Base-by-base conservation (phyloP, 2,329 filamentous ascomycete genomes). In the Chaetothyriales sp. region DNA sequence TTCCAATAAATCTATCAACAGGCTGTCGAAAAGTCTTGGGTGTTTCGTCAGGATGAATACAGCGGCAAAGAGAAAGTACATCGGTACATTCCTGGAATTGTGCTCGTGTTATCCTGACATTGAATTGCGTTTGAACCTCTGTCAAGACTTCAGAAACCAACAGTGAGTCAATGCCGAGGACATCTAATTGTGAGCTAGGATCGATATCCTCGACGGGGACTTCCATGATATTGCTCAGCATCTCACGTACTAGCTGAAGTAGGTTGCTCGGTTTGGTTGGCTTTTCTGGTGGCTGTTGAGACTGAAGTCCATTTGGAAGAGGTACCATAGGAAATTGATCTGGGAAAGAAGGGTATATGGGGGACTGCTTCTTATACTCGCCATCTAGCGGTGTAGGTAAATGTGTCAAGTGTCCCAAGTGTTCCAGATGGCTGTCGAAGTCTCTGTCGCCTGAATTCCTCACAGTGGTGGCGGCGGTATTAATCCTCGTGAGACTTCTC, bases 141-240 rank as follows among this genome's bases (percentile, higher is more conserved):
- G 40, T 33, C 2, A 54, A 10, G 1, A 64, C 44, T 49, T 64
- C 61, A 33, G 60, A 56, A n/a, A 43, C 43, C 52, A 64, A 56
- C 13, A 64, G 51, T 1, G 62, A 64, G 49, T 64, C 62, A 15
- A 61, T 45, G 1, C 62, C 62, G 5, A 61, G 22, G n/a, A 61
- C 60, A 19, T 45, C 44, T 45, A 45, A 13, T 19, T 19, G 4
- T 13, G 44, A 45, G 10, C 22, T 25, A 15, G 18, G 4, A 3
- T 45, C 22, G 18, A 45, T 20, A 45, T 45, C 10, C 22, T 45
- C 44, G 18, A 45, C 10, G 44, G 44, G 44, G 22, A 45, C n/a
- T 9, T 45, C 44, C 22, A 25, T 45, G 44, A 45, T 25, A 19
- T 25, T 19, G 10, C 22, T 19, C 2, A 45, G 44, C 18, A 45